Conservation (phyloP, 225 moss, liverwort and hornwort species). For the Rhytidiadelphus loreus region DNA sequence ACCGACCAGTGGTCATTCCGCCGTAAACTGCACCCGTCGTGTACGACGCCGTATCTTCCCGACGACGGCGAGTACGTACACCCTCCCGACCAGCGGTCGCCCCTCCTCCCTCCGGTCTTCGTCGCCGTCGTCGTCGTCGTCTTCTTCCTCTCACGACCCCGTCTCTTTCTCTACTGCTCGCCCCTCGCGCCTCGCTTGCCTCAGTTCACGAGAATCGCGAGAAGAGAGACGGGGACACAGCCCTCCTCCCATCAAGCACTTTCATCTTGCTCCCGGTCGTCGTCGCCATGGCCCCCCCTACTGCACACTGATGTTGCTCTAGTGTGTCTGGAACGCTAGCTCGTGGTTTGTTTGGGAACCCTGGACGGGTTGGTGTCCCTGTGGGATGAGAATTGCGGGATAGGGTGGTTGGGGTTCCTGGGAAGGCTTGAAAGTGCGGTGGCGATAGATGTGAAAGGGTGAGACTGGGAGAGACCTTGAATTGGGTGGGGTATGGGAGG, state of each 20-base stretch:
- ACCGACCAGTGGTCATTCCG: background rate
- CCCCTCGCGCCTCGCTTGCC: background rate
- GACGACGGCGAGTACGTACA: background rate
- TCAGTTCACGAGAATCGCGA: constrained; percentile 17
- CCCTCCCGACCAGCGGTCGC: background rate
- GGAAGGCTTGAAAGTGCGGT: background rate
- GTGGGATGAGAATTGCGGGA: constrained; percentile 4
- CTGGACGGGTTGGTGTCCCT: background rate
- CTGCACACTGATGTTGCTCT: background rate
- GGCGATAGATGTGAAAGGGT: background rate
- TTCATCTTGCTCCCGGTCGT: background rate
- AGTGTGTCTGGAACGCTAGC: background rate
- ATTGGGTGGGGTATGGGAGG: constrained; percentile 20
- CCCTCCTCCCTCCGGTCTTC: background rate
- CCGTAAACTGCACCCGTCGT: background rate
- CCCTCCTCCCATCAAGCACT: background rate
- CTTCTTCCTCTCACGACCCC: background rate
- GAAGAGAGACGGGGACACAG: background rate
- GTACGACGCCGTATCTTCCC: background rate
- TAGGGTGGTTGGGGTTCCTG: background rate
- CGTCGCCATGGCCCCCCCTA: background rate
- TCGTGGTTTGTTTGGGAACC: background rate
- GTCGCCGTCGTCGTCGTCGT: background rate
- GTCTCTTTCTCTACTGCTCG: background rate
- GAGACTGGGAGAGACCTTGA: background rate